phyloP scores from a whole-genome alignment of 805 yeast species.

The Lachancea sp. region DNA sequence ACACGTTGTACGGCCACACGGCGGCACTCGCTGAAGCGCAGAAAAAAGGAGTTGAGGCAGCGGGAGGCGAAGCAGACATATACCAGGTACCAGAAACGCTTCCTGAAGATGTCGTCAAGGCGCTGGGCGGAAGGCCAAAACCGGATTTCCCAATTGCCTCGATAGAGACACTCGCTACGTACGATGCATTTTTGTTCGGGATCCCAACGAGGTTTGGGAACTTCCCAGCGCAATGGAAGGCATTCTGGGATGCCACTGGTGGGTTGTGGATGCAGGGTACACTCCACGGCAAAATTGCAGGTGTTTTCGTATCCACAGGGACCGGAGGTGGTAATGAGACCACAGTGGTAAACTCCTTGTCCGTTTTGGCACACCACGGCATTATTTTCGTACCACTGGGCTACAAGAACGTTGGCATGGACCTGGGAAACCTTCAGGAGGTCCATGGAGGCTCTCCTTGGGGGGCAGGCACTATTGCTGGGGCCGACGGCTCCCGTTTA shows the following conservation, averaged over 20 bases:
- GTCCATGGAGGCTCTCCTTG: slow-evolving; percentile 77
- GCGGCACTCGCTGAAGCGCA: slow-evolving; percentile 62
- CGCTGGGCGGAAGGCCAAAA: slow-evolving; percentile 58
- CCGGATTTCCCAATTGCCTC: slow-evolving; percentile 62
- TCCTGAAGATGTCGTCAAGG: slow-evolving; percentile 49
- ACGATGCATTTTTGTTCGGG: slow-evolving; percentile 82
- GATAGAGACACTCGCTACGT: slow-evolving; percentile 47
- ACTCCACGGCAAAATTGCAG: slow-evolving; percentile 67
- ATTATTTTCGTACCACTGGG: slow-evolving; percentile 77
- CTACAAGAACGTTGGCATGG: slow-evolving; percentile 49
- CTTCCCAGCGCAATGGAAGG: slow-evolving; percentile 69
- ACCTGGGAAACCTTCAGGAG: slow-evolving; percentile 50
- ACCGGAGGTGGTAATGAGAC: slow-evolving; percentile 83
- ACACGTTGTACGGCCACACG: slow-evolving; percentile 78
- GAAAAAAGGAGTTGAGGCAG: slow-evolving; percentile 60
- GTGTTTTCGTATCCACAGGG: slow-evolving; percentile 67
- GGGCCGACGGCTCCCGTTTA: slow-evolving; percentile 67
- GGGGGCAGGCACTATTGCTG: slow-evolving; percentile 82
- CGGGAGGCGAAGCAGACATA: slow-evolving; percentile 65
- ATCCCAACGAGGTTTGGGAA: slow-evolving; percentile 82
- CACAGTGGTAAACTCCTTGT: slow-evolving; percentile 57
- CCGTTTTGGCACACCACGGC: slow-evolving; percentile 73
- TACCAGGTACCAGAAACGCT: slow-evolving; percentile 80
- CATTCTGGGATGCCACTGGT: slow-evolving; percentile 76
- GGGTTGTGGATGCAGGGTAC: slow-evolving; percentile 73